Base-by-base conservation (phyloP, 1,139 yeast genomes). In the Lizanozyma gosingica region DNA sequence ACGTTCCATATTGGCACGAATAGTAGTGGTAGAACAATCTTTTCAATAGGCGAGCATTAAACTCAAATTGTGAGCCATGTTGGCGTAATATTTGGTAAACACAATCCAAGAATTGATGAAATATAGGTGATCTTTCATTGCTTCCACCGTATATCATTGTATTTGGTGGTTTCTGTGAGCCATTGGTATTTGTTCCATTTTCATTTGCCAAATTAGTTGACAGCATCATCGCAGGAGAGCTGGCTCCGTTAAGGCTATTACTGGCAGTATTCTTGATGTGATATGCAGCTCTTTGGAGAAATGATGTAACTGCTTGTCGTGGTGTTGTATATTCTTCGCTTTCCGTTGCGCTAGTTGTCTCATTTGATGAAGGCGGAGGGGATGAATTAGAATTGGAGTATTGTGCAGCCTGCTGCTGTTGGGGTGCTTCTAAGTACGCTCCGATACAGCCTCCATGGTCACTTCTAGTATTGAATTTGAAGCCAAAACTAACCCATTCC, bases 401-500 rank as follows among this genome's bases (percentile, higher is more conserved):
- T n/a, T n/a, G n/a, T 35, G n/a, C 33, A 2, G 18, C 14, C 32
- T 35, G 42, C 15, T 47, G 54, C 9, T 34, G 43, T 18, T 47
- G 47, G 43, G 9, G n/a, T 17, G 11, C 18, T 22, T 32, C 50
- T 2, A 57, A 59, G 40, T 46, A 49, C 4, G 75, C 73, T 1
- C 76, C 76, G 15, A 63, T 60, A 45, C 75, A 68, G 1, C 75
- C 74, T 1, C 74, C 74, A 57, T 84, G 92, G 37, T 94, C 95
- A 22, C 82, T 80, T 44, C 98, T 66, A 43, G 88, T 94, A 40
- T 78, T 76, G 56, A 90, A 92, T 50, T 90, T 76, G 62, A 88
- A 95, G 0, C 98, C 98, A 64, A 92, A 92, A 39, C 95, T 78
- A 2, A 86, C 68, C 97, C 97, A 92, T 50, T 94, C 98, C 55